These are phyloP conservation scores for Haplosporangium sp. DNA, from an alignment of 371 early-diverging fungal genomes.

Conservation along the genomic window DNA sequence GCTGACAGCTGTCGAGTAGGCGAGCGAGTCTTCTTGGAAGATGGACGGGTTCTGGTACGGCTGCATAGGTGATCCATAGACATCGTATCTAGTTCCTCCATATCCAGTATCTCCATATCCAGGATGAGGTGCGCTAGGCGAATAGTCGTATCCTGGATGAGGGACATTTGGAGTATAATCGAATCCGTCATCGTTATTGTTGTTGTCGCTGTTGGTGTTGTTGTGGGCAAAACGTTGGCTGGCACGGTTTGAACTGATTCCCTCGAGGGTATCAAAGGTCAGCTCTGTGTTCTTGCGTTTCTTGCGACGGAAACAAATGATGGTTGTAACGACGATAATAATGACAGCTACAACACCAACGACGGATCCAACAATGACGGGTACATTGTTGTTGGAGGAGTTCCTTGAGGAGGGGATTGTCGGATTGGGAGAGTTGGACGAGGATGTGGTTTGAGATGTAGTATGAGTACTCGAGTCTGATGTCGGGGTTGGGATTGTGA, in stretches of 20 bases:
- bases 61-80: constrained; percentile 32
- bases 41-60: constrained; percentile 51
- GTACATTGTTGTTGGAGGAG: constrained; percentile 25
- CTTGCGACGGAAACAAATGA: constrained; percentile 46
- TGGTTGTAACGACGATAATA: constrained; percentile 31
- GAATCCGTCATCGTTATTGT: constrained; percentile 28
- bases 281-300: constrained; percentile 28
- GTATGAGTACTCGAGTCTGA: background rate
- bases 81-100: constrained; percentile 32
- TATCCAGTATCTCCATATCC: constrained; percentile 8
- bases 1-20: constrained; percentile 17
- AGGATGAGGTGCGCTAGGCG: constrained; percentile 1
- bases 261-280: constrained; percentile 43
- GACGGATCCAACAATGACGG: constrained; percentile 42
- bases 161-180: constrained; percentile 11
- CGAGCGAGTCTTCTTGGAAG: constrained; percentile 51
- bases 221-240: constrained; percentile 18
- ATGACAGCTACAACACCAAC: constrained; percentile 34
- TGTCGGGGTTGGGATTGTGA: background rate
- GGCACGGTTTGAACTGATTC: constrained; percentile 22
- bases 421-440: background rate
- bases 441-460: background rate
- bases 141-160: constrained; percentile 1
- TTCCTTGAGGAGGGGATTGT: constrained; percentile 4
- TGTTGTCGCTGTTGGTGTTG: background rate